These are phyloP conservation scores for Saccharomycopsis vini DNA, from an alignment of 805 yeast genomes.

Conservation along the genomic window DNA sequence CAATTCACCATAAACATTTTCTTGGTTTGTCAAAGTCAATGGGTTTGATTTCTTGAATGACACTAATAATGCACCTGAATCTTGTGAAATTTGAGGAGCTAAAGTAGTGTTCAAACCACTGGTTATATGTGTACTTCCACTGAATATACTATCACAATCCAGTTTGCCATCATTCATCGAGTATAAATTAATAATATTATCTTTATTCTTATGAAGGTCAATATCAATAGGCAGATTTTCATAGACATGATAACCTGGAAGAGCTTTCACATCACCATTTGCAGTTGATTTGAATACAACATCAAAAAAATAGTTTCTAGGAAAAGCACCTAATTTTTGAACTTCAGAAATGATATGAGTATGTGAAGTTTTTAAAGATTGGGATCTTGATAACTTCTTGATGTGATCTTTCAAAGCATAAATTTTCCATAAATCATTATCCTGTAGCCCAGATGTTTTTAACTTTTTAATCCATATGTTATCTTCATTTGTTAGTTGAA, in stretches of 20 bases:
- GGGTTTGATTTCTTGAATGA: constrained; percentile 31
- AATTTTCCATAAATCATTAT: constrained; percentile 75
- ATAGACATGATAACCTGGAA: neutral
- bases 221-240: neutral
- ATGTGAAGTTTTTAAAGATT: constrained; percentile 16
- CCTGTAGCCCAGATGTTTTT: constrained; percentile 62
- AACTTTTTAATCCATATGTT: constrained; percentile 65
- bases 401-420: constrained; percentile 63
- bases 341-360: constrained; percentile 22
- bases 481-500: constrained; percentile 57
- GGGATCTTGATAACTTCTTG: constrained; percentile 41
- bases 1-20: constrained; percentile 38
- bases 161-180: neutral
- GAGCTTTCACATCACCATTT: neutral
- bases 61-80: constrained; percentile 28
- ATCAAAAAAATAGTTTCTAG: constrained; percentile 46
- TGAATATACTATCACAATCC: constrained; percentile 11
- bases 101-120: neutral
- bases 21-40: constrained; percentile 31
- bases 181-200: constrained; percentile 6
- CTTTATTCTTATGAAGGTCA: neutral
- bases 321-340: constrained; percentile 32
- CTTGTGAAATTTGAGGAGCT: constrained; percentile 11
- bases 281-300: constrained; percentile 23
- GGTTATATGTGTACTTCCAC: neutral